Percentiles rank a stretch among this genome's conserved stretches.
phyloP scores from a whole-genome alignment of 306 rosid species.

The Vicia faba region DNA sequence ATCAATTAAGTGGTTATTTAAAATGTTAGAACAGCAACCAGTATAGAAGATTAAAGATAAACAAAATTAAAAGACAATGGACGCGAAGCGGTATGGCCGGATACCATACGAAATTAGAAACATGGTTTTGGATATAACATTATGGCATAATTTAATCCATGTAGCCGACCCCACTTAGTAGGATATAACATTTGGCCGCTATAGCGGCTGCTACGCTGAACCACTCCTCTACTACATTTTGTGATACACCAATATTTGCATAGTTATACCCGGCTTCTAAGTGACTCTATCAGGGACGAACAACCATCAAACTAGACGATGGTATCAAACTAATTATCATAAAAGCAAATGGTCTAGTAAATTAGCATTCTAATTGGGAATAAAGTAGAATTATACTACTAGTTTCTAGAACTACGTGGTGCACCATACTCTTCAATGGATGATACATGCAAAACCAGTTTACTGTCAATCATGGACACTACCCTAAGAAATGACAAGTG shows the following conservation, averaged over 20 bases:
- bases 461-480: background rate
- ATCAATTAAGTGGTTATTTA: background rate
- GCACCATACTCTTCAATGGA: conserved; percentile 16
- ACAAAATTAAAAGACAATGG: no score
- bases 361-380: conserved; percentile 21
- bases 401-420: background rate
- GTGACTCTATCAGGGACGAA: background rate
- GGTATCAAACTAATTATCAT: background rate
- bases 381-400: background rate
- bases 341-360: conserved; percentile 4
- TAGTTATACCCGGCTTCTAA: background rate
- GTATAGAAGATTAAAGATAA: no score
- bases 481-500: background rate
- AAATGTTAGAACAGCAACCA: no score
- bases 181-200: no score
- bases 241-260: background rate
- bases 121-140: no score
- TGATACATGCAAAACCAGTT: background rate
- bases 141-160: no score
- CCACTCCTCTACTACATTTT: background rate
- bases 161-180: no score
- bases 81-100: no score
- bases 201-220: background rate
- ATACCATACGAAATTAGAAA: no score
- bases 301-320: conserved; percentile 2